Evolutionary conservation across 2,329 filamentous ascomycete species (phyloP), one percentile per base, ranked within the genome.

Genomic region (Colletotrichum tamarilloi): DNA sequence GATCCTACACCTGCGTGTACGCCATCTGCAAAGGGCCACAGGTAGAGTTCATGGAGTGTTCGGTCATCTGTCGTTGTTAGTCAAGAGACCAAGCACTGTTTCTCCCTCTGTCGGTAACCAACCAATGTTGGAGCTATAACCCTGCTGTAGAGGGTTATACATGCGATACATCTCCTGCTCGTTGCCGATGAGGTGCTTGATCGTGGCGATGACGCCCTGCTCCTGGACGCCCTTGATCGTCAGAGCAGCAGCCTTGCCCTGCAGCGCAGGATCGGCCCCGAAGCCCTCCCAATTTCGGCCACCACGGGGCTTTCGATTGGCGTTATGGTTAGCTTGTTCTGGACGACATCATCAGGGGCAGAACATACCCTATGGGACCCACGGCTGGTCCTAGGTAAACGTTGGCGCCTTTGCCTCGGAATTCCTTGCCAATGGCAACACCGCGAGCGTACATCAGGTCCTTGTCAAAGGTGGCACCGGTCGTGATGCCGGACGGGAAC

Each of bases 21-120:
- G 16, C 91, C 92, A 76, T 97, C 93, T 1, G 91, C 92, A 80
- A 97, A 97, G 0, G 95, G 95, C 94, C 95, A 97, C 0, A 92
- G 88, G 78, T 97, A 97, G 2, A 97, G 84, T 81, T 96, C 94
- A 77, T 95, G 85, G 16, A 92, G 80, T 0, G 92, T 91, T 38
- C 93, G 88, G 78, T 95, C 94, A 75, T 95, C 84, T 85, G 4
- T 14, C 8, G 19, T 22, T 49, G 42, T 30, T 79, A 79, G 75
- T 80, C 76, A 24, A 73, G 35, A 2, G 14, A 38, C 11, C 32
- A 32, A 26, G 1, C 19, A 35, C 12, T 14, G 30, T 67, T 56
- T 62, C 28, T 22, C 32, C 46, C 4, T 8, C 46, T 8, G 42
- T 19, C 4, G 9, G 2, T 2, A 26, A 4, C 81, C 88, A 89